Evolutionary conservation across 116 monocot species (phyloP), one percentile per base, ranked within the genome.

Genomic region (Phalaenopsis hybrid): DNA sequence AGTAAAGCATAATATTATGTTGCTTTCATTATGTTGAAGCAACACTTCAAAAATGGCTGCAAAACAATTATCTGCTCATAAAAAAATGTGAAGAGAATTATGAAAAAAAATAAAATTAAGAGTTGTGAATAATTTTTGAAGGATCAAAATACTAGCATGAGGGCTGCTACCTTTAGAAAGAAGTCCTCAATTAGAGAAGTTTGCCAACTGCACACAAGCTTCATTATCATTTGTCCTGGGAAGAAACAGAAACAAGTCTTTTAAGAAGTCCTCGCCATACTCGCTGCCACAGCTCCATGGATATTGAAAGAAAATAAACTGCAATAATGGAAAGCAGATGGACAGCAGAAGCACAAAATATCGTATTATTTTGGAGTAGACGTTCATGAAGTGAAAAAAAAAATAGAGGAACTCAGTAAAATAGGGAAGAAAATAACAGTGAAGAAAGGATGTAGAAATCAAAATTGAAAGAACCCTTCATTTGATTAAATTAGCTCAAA

Each of bases 401-500:
- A 16, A 41, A 13, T 4, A 48, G 48, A 48, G 17, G 17, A 73
- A 33, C 73, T 12, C 12, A 16, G 37, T 15, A 73, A 12, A 73
- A 34, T 33, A 15, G 73, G 6, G 0, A 48, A 48, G 48, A 43
- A 43, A 74, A 74, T 15, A 74, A 74, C 37, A 37, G 44, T 37
- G 13, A 74, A 44, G 43, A 48, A 15, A 21, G 76, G 13, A 77
- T 5, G 49, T 44, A 12, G 51, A 77, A 45, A 75, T 75, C 37
- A 45, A 45, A 75, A 49, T 25, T 28, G 23, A 72, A 77, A 44
- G 77, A 84, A 83, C 74, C 73, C 61, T 79, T 50, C 84, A 84
- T 84, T 80, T 73, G 33, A 74, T 80, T 75, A 84, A 75, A 79
- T 74, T 45, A 44, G 79, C 18, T 58, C 65, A 75, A 61, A 65